A percentile compares a stretch with the other conserved stretches of the same genome.
Conservation (phyloP, 345 rosid genomes). For the Syzygium oleosum region DNA sequence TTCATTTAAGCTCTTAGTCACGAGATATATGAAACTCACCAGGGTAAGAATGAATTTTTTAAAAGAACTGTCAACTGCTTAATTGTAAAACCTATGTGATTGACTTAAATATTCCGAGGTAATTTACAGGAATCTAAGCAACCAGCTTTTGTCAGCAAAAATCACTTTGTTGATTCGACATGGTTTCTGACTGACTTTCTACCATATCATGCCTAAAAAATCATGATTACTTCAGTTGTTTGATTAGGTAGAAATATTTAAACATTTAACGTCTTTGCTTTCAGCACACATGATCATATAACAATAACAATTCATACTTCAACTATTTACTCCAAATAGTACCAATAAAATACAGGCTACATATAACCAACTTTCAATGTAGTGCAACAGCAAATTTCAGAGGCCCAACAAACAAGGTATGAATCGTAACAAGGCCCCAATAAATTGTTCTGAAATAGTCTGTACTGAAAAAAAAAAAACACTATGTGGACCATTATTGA, state of each 20-base stretch:
- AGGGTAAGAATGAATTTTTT: background rate
- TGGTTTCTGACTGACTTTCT: background rate
- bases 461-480: background rate
- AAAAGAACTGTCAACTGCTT: background rate
- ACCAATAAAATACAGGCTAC: background rate
- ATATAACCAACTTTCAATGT: background rate
- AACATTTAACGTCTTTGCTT: background rate
- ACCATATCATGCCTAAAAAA: background rate
- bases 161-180: background rate
- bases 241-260: background rate
- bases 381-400: background rate
- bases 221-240: background rate
- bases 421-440: background rate
- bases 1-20: background rate
- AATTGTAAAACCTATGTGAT: background rate
- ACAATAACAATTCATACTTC: background rate
- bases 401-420: background rate
- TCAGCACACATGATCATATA: background rate
- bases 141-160: background rate
- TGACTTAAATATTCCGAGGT: background rate
- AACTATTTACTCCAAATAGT: background rate
- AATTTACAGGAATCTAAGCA: background rate
- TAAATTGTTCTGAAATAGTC: background rate
- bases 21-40: background rate
- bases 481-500: background rate